These are phyloP conservation scores for Yarrowia hollandica DNA, from an alignment of 805 yeast species.

Conservation along the genomic window DNA sequence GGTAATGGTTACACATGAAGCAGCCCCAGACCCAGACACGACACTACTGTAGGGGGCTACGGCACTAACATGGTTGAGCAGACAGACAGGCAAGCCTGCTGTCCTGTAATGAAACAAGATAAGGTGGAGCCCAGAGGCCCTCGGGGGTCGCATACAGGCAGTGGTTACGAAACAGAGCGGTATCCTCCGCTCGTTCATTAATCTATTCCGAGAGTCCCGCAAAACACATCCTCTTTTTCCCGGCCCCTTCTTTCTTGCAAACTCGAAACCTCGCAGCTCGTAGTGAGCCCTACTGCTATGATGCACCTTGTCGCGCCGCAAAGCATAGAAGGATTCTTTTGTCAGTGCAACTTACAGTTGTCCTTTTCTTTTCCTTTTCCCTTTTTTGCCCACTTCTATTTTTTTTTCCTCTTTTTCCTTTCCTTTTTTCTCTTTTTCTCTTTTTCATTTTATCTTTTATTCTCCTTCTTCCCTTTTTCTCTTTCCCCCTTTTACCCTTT, in stretches of 20 bases:
- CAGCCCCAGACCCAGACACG: constrained; percentile 1
- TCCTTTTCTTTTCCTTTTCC: too few species aligned
- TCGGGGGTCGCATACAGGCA: too few species aligned
- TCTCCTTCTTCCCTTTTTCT: not conserved
- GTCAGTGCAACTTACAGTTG: not conserved
- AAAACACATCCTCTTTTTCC: not conserved
- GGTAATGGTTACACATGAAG: not conserved
- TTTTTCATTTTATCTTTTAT: not conserved
- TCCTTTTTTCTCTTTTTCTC: not conserved
- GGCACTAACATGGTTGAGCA: constrained; percentile 3
- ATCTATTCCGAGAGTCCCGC: too few species aligned
- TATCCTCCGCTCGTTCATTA: too few species aligned
- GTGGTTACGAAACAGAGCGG: too few species aligned
- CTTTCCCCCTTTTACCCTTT: not conserved
- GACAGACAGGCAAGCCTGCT: not conserved
- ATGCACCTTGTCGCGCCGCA: constrained; percentile 23
- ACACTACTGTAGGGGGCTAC: not conserved
- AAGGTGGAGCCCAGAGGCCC: too few species aligned
- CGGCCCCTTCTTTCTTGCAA: not conserved
- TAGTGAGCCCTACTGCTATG: constrained; percentile 15
- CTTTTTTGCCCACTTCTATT: too few species aligned
- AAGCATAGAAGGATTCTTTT: constrained; percentile 11
- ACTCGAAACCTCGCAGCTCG: too few species aligned
- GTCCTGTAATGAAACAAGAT: too few species aligned
- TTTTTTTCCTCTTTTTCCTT: too few species aligned